Conservation (phyloP, 2,329 filamentous ascomycete species). For the Cladophialophora chaetospira region DNA sequence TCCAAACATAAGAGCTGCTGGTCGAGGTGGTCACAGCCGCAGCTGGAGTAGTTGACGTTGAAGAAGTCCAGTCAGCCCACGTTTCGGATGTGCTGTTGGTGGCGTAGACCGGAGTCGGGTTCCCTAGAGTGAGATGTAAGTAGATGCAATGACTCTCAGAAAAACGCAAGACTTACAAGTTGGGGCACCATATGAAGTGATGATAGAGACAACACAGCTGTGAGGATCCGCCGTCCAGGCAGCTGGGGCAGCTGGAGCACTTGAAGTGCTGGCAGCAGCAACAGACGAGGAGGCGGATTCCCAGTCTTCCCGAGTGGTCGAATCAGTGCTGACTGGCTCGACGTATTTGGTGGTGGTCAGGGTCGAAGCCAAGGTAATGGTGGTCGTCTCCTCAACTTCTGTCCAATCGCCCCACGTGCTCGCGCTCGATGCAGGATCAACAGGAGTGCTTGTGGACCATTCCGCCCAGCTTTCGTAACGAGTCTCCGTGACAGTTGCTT, state of each 20-base stretch:
- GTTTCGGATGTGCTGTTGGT: constrained; percentile 34
- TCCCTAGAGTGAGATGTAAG: constrained; percentile 19
- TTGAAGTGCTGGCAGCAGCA: constrained; percentile 4
- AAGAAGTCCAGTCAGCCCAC: constrained; percentile 23
- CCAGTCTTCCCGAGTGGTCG: constrained; percentile 33
- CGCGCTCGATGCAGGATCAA: constrained; percentile 47
- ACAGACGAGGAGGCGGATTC: constrained; percentile 16
- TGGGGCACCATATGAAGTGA: constrained; percentile 31
- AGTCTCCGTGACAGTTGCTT: constrained; percentile 42
- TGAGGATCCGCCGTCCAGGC: constrained; percentile 5
- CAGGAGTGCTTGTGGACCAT: constrained; percentile 11
- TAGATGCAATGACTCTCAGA: neutral
- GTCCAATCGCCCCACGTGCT: constrained; percentile 34
- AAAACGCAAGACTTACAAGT: constrained; percentile 27
- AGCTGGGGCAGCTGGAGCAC: neutral
- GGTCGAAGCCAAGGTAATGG: constrained; percentile 61
- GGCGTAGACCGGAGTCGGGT: constrained; percentile 28
- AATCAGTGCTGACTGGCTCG: constrained; percentile 68
- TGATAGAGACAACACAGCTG: constrained; percentile 25
- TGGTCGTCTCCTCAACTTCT: constrained; percentile 56
- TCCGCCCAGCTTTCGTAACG: constrained; percentile 10
- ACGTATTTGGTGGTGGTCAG: constrained; percentile 70
- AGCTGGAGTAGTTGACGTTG: constrained; percentile 32
- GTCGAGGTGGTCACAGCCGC: constrained; percentile 34
- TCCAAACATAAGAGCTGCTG: constrained; percentile 30